Evolutionary conservation across 371 early-diverging fungal species (phyloP).

Genomic region (Chytridiales sp.): DNA sequence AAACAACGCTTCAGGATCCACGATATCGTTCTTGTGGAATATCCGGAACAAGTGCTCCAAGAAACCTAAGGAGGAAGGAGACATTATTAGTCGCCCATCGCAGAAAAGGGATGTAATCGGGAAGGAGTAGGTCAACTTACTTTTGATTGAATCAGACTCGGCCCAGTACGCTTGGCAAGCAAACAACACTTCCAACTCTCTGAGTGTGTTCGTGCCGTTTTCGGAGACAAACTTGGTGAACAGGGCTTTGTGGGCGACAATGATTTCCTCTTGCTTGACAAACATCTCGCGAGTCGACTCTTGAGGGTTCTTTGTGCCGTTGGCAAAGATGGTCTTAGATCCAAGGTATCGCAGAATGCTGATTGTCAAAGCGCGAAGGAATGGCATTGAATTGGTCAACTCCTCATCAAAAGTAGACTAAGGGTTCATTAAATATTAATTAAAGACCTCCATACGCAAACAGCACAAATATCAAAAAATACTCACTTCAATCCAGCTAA

Average conservation of each 20-base stretch:
- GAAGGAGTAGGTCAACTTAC: constrained; percentile 12
- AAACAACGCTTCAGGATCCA: constrained; percentile 19
- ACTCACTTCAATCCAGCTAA: constrained; percentile 10
- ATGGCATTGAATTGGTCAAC: not conserved
- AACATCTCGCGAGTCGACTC: constrained; percentile 22
- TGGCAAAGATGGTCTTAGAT: constrained; percentile 20
- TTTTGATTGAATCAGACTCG: constrained; percentile 11
- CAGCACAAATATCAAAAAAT: not conserved
- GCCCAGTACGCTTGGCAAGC: constrained; percentile 24
- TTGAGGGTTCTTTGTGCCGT: constrained; percentile 17
- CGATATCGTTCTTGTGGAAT: constrained; percentile 30
- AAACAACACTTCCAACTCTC: constrained; percentile 21
- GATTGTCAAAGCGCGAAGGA: constrained; percentile 18
- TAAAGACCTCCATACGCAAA: not conserved
- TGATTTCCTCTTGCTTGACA: constrained; percentile 18
- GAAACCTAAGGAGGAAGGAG: constrained; percentile 17
- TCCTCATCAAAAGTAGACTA: not conserved
- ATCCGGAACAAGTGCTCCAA: constrained; percentile 41
- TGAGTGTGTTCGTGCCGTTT: not conserved
- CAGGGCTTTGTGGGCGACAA: constrained; percentile 15
- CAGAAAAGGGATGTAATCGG: not conserved
- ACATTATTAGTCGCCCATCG: not conserved
- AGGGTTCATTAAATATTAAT: too few relatives aligned
- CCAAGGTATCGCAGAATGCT: constrained; percentile 20
- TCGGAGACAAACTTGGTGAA: constrained; percentile 12